Conservation (phyloP, 164 flowering plant genomes). For the Kalanchoe fedtschenkoi region DNA sequence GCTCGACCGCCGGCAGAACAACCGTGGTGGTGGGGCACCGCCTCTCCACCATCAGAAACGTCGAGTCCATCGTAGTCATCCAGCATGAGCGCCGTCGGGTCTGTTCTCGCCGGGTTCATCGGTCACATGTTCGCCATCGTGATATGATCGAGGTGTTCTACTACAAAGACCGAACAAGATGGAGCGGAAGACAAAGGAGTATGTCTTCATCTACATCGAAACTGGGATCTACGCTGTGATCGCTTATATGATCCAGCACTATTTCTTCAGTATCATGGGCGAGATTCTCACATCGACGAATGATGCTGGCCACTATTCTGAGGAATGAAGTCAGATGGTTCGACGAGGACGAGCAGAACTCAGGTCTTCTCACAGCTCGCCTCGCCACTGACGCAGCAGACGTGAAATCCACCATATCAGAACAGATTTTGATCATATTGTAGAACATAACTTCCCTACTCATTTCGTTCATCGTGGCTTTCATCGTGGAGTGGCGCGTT, state of each 20-base stretch:
- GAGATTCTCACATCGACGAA: slow-evolving; percentile 87
- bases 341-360: slow-evolving; percentile 93
- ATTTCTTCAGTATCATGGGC: slow-evolving; percentile 94
- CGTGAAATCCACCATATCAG: slow-evolving; percentile 91
- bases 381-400: slow-evolving; percentile 93
- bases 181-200: slow-evolving; percentile 86
- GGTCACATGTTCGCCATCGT: slow-evolving; percentile 96
- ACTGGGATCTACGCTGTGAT: slow-evolving; percentile 86
- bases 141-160: slow-evolving; percentile 98
- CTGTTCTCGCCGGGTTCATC: slow-evolving; percentile 83
- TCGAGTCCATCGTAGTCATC: slow-evolving; percentile 76
- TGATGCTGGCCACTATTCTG: slow-evolving; percentile 95
- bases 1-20: slow-evolving; percentile 83
- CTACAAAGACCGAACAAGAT: slow-evolving; percentile 55
- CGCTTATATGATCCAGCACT: slow-evolving; percentile 86
- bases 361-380: slow-evolving; percentile 84
- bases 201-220: slow-evolving; percentile 84
- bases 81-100: slow-evolving; percentile 90
- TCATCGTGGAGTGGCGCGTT: slow-evolving; percentile 97
- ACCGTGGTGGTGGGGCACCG: slow-evolving; percentile 97
- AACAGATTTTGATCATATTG: slow-evolving; percentile 85
- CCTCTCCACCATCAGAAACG: slow-evolving; percentile 89
- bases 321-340: slow-evolving; percentile 99
- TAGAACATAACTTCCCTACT: slow-evolving; percentile 98
- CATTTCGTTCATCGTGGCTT: slow-evolving; percentile 93